Evolutionary conservation across 345 rosid genomes (phyloP).

Genomic region (Sonneratia caseolaris): DNA sequence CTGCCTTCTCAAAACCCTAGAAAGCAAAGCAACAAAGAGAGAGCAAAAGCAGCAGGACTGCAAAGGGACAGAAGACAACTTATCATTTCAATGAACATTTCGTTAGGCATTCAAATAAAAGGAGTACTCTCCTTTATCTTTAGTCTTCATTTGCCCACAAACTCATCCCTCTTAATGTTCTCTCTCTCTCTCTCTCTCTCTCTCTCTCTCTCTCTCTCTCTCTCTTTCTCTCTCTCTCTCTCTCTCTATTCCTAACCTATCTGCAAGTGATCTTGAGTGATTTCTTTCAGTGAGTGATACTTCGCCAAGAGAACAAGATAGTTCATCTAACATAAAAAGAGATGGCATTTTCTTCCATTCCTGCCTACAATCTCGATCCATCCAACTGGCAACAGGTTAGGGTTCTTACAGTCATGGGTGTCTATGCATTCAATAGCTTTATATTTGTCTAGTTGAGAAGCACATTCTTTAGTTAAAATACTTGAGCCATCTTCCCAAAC

Average conservation of each 20-base stretch:
- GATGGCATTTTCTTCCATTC: conserved; percentile 84
- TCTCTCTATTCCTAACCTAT: neutral
- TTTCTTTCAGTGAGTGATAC: neutral
- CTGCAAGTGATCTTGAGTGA: conserved; percentile 27
- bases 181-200: conserved; percentile 5
- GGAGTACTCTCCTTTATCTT: conserved; percentile 38
- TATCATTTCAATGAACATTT: no score
- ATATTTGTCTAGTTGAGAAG: neutral
- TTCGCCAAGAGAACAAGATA: no score
- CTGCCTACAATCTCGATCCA: conserved; percentile 83
- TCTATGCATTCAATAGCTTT: neutral
- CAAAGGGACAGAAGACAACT: conserved; percentile 1
- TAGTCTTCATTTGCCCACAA: neutral
- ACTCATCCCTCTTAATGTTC: neutral
- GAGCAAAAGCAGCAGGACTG: conserved; percentile 32
- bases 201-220: neutral
- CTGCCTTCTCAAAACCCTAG: conserved; percentile 36
- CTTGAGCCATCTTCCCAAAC: neutral
- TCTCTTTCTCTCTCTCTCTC: no score
- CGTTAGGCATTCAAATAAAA: conserved; percentile 21
- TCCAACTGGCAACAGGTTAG: conserved; percentile 68
- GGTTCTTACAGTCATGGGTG: neutral
- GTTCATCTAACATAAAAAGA: conserved; percentile 7
- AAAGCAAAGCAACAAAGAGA: conserved; percentile 32
- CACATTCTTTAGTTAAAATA: neutral